Conservation (phyloP, 345 rosid genomes). For the Euphorbia tirucalli region DNA sequence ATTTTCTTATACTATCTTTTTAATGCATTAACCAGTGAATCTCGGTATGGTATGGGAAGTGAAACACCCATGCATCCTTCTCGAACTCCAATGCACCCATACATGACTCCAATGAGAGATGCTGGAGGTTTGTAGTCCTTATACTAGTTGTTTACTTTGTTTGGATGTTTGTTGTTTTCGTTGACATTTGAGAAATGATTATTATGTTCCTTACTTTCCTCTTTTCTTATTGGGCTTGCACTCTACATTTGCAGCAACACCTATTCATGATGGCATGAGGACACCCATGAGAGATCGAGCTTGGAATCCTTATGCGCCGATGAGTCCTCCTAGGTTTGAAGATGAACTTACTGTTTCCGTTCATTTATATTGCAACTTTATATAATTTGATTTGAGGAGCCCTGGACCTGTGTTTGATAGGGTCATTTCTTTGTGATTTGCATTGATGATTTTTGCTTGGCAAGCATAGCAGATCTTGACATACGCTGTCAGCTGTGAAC, state of each 20-base stretch:
- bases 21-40: no score
- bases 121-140: slow-evolving; percentile 51
- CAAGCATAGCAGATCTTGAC: no score
- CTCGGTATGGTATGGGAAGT: slow-evolving; percentile 39
- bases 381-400: not conserved
- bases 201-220: not conserved
- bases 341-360: slow-evolving; percentile 14
- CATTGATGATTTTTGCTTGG: not conserved
- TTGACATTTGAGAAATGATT: not conserved
- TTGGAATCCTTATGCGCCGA: no score
- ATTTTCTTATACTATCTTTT: slow-evolving; percentile 10
- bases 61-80: slow-evolving; percentile 98
- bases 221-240: no score
- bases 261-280: slow-evolving; percentile 97
- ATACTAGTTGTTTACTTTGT: not conserved
- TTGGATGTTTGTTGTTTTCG: not conserved
- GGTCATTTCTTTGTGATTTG: not conserved
- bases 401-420: not conserved
- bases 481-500: no score
- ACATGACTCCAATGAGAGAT: slow-evolving; percentile 96
- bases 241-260: slow-evolving; percentile 68
- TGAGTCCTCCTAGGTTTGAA: no score
- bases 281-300: slow-evolving; percentile 95
- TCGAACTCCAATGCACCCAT: slow-evolving; percentile 95
- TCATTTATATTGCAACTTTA: no score